Base-by-base conservation (phyloP, 306 rosid genomes). In the Lablab purpureus region DNA sequence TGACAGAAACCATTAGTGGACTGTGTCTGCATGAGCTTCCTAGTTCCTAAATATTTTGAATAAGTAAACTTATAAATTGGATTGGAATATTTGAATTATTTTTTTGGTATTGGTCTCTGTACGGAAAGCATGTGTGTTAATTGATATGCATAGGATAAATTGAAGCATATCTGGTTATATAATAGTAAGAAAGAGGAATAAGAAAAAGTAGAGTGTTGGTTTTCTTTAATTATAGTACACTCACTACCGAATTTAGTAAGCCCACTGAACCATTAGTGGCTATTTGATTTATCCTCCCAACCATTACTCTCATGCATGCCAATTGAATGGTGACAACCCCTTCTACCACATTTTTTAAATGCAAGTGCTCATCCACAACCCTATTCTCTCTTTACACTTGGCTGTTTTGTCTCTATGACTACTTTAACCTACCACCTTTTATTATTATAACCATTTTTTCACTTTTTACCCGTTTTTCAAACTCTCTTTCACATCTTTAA, bases 271-370 rank as follows among this genome's bases (percentile, higher is more conserved):
- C 79, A 73, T 83, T 70, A 82, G 87, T 85, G 85, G 50, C 67
- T 73, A 47, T 54, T 49, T 52, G 55, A 50, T 62, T 30, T 43
- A 37, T 37, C 43, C 8, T 37, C 43, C 5, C 37, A 25, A 56
- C 37, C 62, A 46, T 78, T 87, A 71, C 71, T 17, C 11, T 68
- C 19, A 73, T 75, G 55, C 70, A 65, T 41, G 19, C 83, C 2
- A 78, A 74, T 28, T 67, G 82, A 77, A 80, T 77, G 87, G 87
- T 86, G 85, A 76, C 85, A 62, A 56, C 64, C 50, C 32, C 64
- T 60, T 63, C 25, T 72, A 37, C 81, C 72, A 66, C 25, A 66
- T 58, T 21, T 45, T 62, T 25, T 68, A 75, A 64, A 22, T 85
- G 51, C 19, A 69, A 58, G 75, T 72, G 84, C 83, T 59, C 45